phyloP scores from a whole-genome alignment of 768 basidiomycete species.

The Naganishia antarctica region DNA sequence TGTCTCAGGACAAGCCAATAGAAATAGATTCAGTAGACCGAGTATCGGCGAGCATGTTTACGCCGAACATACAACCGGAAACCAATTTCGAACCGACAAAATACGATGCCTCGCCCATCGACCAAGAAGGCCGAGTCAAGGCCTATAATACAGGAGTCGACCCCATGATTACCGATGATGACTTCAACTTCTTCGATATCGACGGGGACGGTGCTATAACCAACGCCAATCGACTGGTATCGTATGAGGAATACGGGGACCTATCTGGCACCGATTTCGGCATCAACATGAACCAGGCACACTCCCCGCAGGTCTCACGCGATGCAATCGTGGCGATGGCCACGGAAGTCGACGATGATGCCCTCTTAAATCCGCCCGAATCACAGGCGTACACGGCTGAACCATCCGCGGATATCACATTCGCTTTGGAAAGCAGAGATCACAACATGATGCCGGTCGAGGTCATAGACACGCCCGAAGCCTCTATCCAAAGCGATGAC shows the following conservation, averaged over 20 bases:
- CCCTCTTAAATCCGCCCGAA: no score
- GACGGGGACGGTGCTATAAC: not conserved
- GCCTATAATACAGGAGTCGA: not conserved
- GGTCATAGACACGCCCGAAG: no score
- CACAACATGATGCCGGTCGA: not conserved
- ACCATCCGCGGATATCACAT: no score
- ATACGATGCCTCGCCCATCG: slow-evolving; percentile 23
- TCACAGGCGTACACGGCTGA: not conserved
- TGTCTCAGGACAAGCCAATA: not conserved
- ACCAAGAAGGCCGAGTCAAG: slow-evolving; percentile 15
- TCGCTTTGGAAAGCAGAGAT: not conserved
- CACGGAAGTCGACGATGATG: no score
- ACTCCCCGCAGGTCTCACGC: no score
- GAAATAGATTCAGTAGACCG: slow-evolving; percentile 26
- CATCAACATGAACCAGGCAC: slow-evolving; percentile 1
- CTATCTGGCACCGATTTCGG: not conserved
- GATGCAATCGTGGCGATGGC: no score
- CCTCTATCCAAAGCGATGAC: not conserved
- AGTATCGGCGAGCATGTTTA: slow-evolving; percentile 19
- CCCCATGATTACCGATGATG: slow-evolving; percentile 35
- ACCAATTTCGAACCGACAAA: not conserved
- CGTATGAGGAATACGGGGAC: slow-evolving; percentile 6
- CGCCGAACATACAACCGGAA: slow-evolving; percentile 6
- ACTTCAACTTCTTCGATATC: slow-evolving; percentile 37
- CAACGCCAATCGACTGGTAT: not conserved